These are phyloP conservation scores for Claviceps maximensis DNA, from an alignment of 2,329 filamentous ascomycete species.

Conservation along the genomic window DNA sequence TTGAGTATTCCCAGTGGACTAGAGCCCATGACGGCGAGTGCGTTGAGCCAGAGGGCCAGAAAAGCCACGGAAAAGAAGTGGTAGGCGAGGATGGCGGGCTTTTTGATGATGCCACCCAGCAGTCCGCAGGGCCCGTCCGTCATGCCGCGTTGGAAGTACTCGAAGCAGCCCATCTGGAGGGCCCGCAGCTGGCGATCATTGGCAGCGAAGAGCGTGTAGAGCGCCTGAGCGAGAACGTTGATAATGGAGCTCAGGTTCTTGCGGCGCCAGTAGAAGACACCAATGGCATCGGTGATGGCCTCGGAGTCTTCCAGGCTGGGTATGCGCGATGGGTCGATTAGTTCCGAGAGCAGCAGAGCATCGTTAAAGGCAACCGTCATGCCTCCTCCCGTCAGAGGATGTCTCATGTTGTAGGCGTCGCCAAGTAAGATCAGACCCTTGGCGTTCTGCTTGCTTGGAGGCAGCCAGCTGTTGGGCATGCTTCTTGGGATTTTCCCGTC, in stretches of 20 bases:
- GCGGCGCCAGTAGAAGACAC: slow-evolving; percentile 71
- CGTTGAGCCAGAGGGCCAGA: slow-evolving; percentile 62
- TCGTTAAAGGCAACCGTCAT: slow-evolving; percentile 98
- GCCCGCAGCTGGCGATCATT: slow-evolving; percentile 63
- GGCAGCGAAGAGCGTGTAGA: slow-evolving; percentile 86
- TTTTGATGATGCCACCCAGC: slow-evolving; percentile 66
- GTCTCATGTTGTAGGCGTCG: slow-evolving; percentile 98
- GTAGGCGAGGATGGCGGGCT: slow-evolving; percentile 65
- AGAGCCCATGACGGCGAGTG: slow-evolving; percentile 23
- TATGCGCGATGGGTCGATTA: slow-evolving; percentile 57
- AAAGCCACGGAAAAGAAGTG: slow-evolving; percentile 95
- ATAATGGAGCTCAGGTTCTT: slow-evolving; percentile 77
- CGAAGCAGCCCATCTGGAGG: slow-evolving; percentile 82
- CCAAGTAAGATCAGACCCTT: slow-evolving; percentile 69
- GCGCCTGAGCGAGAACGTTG: slow-evolving; percentile 92
- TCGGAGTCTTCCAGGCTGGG: slow-evolving; percentile 55
- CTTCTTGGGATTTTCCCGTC: slow-evolving; percentile 61
- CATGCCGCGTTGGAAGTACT: slow-evolving; percentile 70
- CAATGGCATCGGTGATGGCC: slow-evolving; percentile 55
- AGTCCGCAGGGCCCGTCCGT: slow-evolving; percentile 70
- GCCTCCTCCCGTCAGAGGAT: slow-evolving; percentile 88
- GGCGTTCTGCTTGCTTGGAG: slow-evolving; percentile 47
- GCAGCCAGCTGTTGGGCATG: slow-evolving; percentile 95
- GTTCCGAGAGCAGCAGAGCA: slow-evolving; percentile 59
- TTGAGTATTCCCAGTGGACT: slow-evolving; percentile 26